phyloP scores from a whole-genome alignment of 768 basidiomycete species.

The Suillus clintonianus region DNA sequence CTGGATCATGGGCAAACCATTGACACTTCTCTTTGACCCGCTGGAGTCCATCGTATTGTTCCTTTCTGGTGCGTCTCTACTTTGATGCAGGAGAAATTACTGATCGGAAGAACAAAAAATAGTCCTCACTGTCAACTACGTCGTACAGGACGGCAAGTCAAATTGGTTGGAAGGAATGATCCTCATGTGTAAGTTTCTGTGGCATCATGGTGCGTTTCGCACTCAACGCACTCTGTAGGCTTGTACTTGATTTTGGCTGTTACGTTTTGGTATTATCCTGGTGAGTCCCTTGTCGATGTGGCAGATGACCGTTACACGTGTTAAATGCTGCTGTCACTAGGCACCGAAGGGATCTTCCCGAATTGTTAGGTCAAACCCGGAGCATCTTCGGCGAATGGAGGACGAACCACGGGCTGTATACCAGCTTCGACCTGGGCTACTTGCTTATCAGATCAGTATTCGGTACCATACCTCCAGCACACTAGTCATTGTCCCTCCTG shows the following conservation, averaged over 20 bases:
- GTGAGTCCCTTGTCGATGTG: conserved; percentile 22
- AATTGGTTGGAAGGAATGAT: conserved; percentile 91
- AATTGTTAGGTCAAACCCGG: background rate
- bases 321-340: background rate
- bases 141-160: conserved; percentile 82
- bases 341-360: background rate
- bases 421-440: background rate
- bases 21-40: conserved; percentile 84
- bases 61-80: conserved; percentile 19
- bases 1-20: conserved; percentile 80
- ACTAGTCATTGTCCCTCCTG: background rate
- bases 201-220: background rate
- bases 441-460: background rate
- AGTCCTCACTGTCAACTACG: conserved; percentile 85
- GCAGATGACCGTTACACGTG: too few relatives aligned
- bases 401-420: too few relatives aligned
- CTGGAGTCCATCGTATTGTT: conserved; percentile 59
- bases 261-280: conserved; percentile 55
- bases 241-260: conserved; percentile 61
- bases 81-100: background rate
- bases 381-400: background rate
- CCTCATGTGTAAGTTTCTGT: conserved; percentile 53
- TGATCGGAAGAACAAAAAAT: background rate
- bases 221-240: conserved; percentile 27
- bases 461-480: background rate